Base-by-base conservation (phyloP, 2,329 filamentous ascomycete species). In the Aspergillus sp. region DNA sequence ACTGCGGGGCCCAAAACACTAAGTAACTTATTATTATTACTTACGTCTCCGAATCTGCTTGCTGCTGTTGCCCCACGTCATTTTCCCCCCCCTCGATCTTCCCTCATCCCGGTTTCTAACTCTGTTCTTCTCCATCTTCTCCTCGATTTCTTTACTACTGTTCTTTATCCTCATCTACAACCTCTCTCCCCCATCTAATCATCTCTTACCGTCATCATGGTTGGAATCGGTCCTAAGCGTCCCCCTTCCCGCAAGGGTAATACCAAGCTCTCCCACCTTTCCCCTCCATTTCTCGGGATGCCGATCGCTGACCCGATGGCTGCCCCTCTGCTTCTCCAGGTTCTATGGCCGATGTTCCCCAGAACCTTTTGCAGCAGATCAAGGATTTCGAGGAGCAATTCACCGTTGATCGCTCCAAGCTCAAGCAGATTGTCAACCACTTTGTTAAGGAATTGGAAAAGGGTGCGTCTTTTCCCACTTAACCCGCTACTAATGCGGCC, bases 361-460 rank as follows among this genome's bases (percentile, higher is more conserved):
- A 92, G 80, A 88, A 92, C 78, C 85, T 97, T 66, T 81, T 91
- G 75, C 77, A 84, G 57, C 90, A 97, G 80, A 93, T 98, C 73
- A 88, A 90, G 76, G 83, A 86, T 63, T 84, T 98, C 23, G 95
- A 98, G 81, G 85, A 92, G 60, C 78, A 89, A 57, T 96, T 99
- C 78, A 90, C 88, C 10, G 87, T 98, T 49, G 85, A 90, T 66
- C 84, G 84, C 0, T 79, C 84, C 39, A 96, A 91, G 81, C 86
- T 98, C 58, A 98, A 98, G 85, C 79, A 89, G 66, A 93, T 99
- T 72, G 94, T 92, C 44, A 83, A 90, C 56, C 94, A 96, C 77
- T 99, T 99, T 75, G 84, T 96, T 54, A 84, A 84, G 36, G 95
- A 99, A 82, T 86, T 99, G 57, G 85, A 88, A 64, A 96, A 96